A percentile compares a stretch with the other conserved stretches of the same genome.
These are phyloP conservation scores for Gentiana macrophylla DNA, from an alignment of 257 asterid genomes.

Conservation along the genomic window DNA sequence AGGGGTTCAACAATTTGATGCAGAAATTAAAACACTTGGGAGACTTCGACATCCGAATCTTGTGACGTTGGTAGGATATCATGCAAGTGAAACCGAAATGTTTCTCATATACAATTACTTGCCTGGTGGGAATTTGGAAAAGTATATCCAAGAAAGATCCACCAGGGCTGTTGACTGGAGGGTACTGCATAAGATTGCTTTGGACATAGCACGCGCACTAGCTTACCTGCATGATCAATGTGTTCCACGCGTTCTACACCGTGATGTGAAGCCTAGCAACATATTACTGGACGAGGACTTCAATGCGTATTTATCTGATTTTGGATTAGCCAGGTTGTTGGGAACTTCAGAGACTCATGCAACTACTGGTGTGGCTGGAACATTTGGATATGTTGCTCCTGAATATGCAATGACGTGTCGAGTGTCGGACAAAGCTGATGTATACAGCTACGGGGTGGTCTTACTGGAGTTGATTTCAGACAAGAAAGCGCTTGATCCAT, in stretches of 20 bases:
- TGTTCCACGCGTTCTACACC: constrained; percentile 85
- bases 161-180: constrained; percentile 83
- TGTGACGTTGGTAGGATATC: constrained; percentile 87
- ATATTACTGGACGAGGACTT: constrained; percentile 71
- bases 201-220: constrained; percentile 75
- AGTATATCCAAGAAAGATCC: constrained; percentile 69
- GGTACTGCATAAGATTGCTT: constrained; percentile 76
- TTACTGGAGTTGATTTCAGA: constrained; percentile 80
- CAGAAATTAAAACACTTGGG: constrained; percentile 76
- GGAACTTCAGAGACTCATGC: constrained; percentile 89
- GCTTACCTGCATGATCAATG: constrained; percentile 91
- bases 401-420: constrained; percentile 95
- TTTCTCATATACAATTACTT: constrained; percentile 70
- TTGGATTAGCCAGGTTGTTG: constrained; percentile 70
- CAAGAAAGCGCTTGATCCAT: constrained; percentile 85
- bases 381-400: constrained; percentile 89
- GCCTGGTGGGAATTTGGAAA: constrained; percentile 79
- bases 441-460: constrained; percentile 87
- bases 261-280: constrained; percentile 94
- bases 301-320: constrained; percentile 77
- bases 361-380: constrained; percentile 86
- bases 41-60: constrained; percentile 74
- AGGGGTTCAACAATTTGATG: constrained; percentile 68
- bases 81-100: constrained; percentile 84
- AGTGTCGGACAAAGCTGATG: constrained; percentile 91